Percentiles rank a stretch among this genome's conserved stretches.
Evolutionary conservation across 441 rosid genomes (phyloP).

Genomic region (Pelargonium australe): DNA sequence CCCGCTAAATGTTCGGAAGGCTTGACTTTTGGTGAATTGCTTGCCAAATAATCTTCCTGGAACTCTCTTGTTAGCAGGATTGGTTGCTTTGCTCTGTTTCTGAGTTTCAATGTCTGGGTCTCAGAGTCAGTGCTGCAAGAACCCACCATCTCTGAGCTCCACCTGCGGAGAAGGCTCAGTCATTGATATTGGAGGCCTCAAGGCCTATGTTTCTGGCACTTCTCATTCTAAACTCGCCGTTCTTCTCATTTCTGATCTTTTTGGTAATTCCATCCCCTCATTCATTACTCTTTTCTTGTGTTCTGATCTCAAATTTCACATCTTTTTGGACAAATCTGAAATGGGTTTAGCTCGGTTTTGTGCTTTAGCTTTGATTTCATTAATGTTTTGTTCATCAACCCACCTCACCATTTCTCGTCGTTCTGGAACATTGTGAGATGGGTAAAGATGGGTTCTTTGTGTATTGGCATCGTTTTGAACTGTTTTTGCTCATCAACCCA

Average conservation of each 20-base stretch:
- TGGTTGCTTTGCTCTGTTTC: too few species aligned
- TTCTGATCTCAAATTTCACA: not conserved
- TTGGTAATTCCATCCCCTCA: conserved; percentile 28
- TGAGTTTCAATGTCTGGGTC: conserved; percentile 35
- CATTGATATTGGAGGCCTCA: conserved; percentile 47
- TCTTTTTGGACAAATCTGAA: not conserved
- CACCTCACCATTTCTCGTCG: too few species aligned
- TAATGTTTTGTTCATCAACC: too few species aligned
- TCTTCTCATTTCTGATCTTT: conserved; percentile 46
- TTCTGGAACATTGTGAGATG: too few species aligned
- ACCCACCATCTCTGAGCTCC: conserved; percentile 45
- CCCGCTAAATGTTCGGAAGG: too few species aligned
- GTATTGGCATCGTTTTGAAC: too few species aligned
- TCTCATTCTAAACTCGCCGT: conserved; percentile 40
- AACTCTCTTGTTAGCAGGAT: too few species aligned
- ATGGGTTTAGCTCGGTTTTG: conserved; percentile 1
- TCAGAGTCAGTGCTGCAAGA: conserved; percentile 41
- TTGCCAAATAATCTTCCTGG: too few species aligned
- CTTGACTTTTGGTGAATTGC: too few species aligned
- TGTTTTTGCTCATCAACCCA: too few species aligned
- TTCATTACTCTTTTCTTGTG: too few species aligned
- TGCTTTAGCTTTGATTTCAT: not conserved
- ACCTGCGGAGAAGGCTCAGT: conserved; percentile 40
- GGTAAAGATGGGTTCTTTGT: too few species aligned
- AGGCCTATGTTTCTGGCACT: conserved; percentile 49